A percentile compares a stretch with the other conserved stretches of the same genome.
Conservation (phyloP, 140 eudicot species). For the Ambrosia hybrid region DNA sequence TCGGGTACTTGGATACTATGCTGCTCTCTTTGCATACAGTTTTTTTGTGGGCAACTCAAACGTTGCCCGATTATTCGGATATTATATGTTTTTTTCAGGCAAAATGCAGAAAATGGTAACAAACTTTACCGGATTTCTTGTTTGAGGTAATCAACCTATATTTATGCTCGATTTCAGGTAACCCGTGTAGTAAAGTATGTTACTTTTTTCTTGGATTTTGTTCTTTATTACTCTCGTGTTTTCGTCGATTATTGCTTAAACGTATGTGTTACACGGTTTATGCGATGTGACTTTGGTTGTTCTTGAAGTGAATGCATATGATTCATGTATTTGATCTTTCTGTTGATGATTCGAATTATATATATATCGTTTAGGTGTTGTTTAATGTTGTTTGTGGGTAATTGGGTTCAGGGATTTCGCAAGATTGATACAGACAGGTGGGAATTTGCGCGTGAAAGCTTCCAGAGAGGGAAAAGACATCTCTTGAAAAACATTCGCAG, state of each 20-base stretch:
- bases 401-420: slow-evolving; percentile 79
- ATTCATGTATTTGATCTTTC: not conserved
- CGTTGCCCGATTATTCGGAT: not conserved
- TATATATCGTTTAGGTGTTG: not conserved
- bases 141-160: not conserved
- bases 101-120: slow-evolving; percentile 16
- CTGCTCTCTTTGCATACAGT: not conserved
- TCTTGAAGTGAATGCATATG: slow-evolving; percentile 14
- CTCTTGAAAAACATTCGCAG: slow-evolving; percentile 72
- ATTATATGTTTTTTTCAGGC: not conserved
- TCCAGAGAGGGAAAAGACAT: slow-evolving; percentile 69
- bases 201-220: slow-evolving; percentile 6
- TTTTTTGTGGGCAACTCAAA: not conserved
- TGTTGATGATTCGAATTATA: not conserved
- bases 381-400: slow-evolving; percentile 16
- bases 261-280: not conserved
- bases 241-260: not conserved
- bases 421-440: slow-evolving; percentile 84
- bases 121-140: not conserved
- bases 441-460: slow-evolving; percentile 81
- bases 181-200: slow-evolving; percentile 5
- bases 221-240: not conserved
- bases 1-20: slow-evolving; percentile 22
- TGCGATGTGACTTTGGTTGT: not conserved
- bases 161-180: not conserved